These are phyloP conservation scores for Pontederia crassipes DNA, from an alignment of 176 grass and related monocot species.

Conservation along the genomic window DNA sequence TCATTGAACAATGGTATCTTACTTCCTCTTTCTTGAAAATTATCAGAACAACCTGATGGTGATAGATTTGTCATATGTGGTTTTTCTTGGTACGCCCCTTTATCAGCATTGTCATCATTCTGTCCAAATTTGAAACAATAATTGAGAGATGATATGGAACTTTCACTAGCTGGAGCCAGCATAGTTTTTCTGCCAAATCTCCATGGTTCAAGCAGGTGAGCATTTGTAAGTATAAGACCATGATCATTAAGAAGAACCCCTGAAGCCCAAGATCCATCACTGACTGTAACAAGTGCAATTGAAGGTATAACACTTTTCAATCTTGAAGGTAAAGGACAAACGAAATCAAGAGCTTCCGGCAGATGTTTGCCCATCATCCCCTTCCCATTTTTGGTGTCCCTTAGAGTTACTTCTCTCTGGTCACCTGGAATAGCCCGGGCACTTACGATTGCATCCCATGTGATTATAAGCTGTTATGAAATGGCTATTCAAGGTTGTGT, in stretches of 20 bases:
- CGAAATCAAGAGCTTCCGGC: constrained; percentile 8
- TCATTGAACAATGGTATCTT: constrained; percentile 32
- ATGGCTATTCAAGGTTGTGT: constrained; percentile 14
- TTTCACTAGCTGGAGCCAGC: constrained; percentile 41
- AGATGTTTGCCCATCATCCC: constrained; percentile 15
- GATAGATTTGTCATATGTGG: constrained; percentile 7
- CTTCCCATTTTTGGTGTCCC: constrained; percentile 15
- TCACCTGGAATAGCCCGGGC: constrained; percentile 23
- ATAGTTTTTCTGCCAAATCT: constrained; percentile 73
- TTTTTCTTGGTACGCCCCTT: constrained; percentile 12
- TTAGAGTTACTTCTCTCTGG: constrained; percentile 28
- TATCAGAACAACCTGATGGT: constrained; percentile 20
- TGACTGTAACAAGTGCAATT: constrained; percentile 73
- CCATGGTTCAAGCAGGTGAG: constrained; percentile 93
- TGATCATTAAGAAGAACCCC: constrained; percentile 69
- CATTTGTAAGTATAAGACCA: constrained; percentile 91
- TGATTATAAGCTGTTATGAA: constrained; percentile 64
- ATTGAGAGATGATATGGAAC: constrained; percentile 18
- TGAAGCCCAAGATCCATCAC: constrained; percentile 83
- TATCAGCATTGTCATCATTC: neutral
- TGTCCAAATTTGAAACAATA: constrained; percentile 1
- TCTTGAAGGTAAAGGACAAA: constrained; percentile 18
- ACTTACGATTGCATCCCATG: constrained; percentile 69
- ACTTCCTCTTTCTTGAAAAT: constrained; percentile 31
- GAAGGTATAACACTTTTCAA: constrained; percentile 52